A percentile compares a stretch with the other conserved stretches of the same genome.
Evolutionary conservation across 768 basidiomycete genomes (phyloP).

Genomic region (Boletus tylopilopsis): DNA sequence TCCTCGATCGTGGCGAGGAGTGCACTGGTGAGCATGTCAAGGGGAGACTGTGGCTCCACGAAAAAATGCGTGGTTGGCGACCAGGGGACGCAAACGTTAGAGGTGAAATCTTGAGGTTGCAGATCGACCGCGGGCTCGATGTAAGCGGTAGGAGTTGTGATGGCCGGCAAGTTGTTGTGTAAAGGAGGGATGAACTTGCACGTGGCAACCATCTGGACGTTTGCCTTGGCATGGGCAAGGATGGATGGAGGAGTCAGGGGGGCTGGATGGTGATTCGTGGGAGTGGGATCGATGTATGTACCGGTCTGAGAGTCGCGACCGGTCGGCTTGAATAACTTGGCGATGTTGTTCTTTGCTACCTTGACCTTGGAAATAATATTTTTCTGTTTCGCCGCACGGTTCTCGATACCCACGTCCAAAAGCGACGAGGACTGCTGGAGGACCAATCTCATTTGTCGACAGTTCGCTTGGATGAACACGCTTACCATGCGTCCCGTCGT

Average conservation of each 20-base stretch:
- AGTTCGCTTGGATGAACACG: neutral
- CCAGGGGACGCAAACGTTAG: neutral
- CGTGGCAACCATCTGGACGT: neutral
- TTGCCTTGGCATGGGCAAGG: neutral
- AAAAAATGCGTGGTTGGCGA: neutral
- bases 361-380: constrained; percentile 10
- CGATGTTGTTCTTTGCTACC: constrained; percentile 10
- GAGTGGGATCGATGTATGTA: neutral
- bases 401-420: neutral
- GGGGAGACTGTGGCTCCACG: neutral
- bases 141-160: neutral
- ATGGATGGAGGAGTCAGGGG: neutral
- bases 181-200: neutral
- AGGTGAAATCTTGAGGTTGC: neutral
- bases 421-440: neutral
- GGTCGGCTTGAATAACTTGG: constrained; percentile 14
- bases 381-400: constrained; percentile 3
- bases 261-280: neutral
- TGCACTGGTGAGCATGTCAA: neutral
- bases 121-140: neutral
- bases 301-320: neutral
- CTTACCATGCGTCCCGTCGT: constrained; percentile 8
- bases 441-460: neutral
- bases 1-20: constrained; percentile 1
- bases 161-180: neutral